These are phyloP conservation scores for Hyphopichia pseudoburtonii DNA, from an alignment of 1,139 yeast species.

Conservation along the genomic window DNA sequence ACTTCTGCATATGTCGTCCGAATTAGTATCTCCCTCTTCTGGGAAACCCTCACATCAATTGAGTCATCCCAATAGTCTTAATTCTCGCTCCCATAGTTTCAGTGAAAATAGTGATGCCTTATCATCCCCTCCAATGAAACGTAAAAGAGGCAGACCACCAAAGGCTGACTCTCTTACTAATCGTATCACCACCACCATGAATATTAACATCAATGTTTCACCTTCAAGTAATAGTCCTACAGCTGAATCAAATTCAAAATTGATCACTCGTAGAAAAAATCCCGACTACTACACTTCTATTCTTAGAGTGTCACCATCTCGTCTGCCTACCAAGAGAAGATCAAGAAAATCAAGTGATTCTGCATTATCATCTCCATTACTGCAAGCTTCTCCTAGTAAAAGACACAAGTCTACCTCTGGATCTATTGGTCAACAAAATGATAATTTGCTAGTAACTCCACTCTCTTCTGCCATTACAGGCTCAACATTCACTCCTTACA, in stretches of 20 bases:
- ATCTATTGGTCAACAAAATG: conserved; percentile 5
- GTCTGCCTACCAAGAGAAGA: conserved; percentile 10
- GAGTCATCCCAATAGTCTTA: neutral
- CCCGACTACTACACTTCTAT: conserved; percentile 49
- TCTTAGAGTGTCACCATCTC: conserved; percentile 44
- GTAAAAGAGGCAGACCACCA: conserved; percentile 51
- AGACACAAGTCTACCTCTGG: conserved; percentile 11
- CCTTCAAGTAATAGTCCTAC: conserved; percentile 29
- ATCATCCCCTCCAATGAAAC: conserved; percentile 25
- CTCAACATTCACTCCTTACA: conserved; percentile 19
- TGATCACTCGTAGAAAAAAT: conserved; percentile 42
- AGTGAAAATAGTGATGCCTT: neutral
- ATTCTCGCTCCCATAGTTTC: neutral
- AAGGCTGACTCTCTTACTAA: conserved; percentile 42
- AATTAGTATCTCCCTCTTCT: neutral
- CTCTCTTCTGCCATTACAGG: conserved; percentile 18
- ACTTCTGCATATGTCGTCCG: conserved; percentile 1
- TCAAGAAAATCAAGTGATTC: conserved; percentile 6
- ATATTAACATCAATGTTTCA: conserved; percentile 42
- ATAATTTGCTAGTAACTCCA: conserved; percentile 20
- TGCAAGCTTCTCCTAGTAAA: conserved; percentile 5
- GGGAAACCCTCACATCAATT: no score
- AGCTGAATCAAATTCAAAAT: conserved; percentile 39
- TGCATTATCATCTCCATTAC: conserved; percentile 2
- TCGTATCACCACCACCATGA: conserved; percentile 43